A percentile compares a stretch with the other conserved stretches of the same genome.
Conservation (phyloP, 371 early-diverging fungal genomes). For the Mucor racemosus region DNA sequence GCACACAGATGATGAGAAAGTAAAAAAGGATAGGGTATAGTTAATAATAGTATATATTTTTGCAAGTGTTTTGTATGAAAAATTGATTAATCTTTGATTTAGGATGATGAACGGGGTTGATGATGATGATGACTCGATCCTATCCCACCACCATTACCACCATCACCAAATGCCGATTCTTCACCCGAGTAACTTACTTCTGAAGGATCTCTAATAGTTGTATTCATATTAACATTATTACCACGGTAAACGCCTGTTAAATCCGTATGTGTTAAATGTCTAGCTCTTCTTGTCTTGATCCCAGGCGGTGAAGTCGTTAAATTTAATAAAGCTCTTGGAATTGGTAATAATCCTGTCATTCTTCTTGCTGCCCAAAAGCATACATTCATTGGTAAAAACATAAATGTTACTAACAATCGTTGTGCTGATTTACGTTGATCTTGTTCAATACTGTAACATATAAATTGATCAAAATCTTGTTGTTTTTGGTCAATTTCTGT, state of each 20-base stretch:
- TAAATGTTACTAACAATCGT: conserved; percentile 36
- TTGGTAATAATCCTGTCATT: conserved; percentile 33
- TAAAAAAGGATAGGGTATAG: too few species aligned
- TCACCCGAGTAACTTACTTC: conserved; percentile 20
- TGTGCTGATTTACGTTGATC: conserved; percentile 45
- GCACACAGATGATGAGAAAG: too few species aligned
- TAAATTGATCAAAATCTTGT: conserved; percentile 60
- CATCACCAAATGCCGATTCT: conserved; percentile 1
- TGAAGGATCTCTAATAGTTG: conserved; percentile 10
- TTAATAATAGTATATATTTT: too few species aligned
- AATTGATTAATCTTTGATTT: too few species aligned
- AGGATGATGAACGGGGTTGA: too few species aligned
- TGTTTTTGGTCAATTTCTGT: conserved; percentile 58
- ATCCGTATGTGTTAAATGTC: conserved; percentile 17
- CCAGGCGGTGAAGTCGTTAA: conserved; percentile 6
- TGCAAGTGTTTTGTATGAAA: too few species aligned
- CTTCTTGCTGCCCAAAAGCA: conserved; percentile 42
- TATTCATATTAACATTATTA: neutral
- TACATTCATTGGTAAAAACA: conserved; percentile 49
- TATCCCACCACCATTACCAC: neutral
- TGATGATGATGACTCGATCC: too few species aligned
- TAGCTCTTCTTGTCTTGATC: conserved; percentile 9
- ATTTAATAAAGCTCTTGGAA: conserved; percentile 29
- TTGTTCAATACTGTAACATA: conserved; percentile 63
- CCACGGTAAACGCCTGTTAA: neutral